Percentiles rank a stretch among this genome's conserved stretches.
Evolutionary conservation across 148 eudicot genomes (phyloP).

Genomic region (Amaranthus palmeri): DNA sequence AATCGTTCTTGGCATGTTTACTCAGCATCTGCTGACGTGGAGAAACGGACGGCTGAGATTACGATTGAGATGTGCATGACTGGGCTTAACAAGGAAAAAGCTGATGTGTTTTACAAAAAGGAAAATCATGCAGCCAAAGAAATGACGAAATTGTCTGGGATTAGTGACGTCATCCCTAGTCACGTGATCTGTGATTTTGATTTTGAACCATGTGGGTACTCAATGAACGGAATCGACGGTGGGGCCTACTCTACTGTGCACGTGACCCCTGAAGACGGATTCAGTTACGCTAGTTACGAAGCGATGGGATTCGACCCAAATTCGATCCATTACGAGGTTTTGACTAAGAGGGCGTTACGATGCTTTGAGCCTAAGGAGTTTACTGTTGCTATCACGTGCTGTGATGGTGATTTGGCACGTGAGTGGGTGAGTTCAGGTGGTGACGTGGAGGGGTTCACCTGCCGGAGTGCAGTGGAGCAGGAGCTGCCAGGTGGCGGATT

Average conservation of each 20-base stretch:
- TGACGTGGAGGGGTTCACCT: conserved; percentile 24
- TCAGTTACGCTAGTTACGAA: conserved; percentile 61
- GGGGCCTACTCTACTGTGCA: conserved; percentile 46
- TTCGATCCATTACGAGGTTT: conserved; percentile 11
- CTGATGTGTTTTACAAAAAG: conserved; percentile 34
- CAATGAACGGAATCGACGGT: conserved; percentile 50
- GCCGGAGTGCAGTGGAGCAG: conserved; percentile 23
- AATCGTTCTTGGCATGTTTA: conserved; percentile 44
- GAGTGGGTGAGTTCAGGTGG: conserved; percentile 21
- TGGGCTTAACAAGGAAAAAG: conserved; percentile 31
- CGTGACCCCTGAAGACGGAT: conserved; percentile 55
- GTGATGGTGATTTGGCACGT: conserved; percentile 10
- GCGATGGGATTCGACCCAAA: conserved; percentile 42
- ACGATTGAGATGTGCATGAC: conserved; percentile 54
- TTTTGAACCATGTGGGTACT: conserved; percentile 58
- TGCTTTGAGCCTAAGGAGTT: conserved; percentile 46
- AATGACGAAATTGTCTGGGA: conserved; percentile 44
- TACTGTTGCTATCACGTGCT: conserved; percentile 34
- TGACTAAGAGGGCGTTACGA: conserved; percentile 36
- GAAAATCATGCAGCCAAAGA: conserved; percentile 16
- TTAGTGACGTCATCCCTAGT: conserved; percentile 35
- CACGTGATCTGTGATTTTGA: conserved; percentile 48
- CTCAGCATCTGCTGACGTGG: conserved; percentile 17
- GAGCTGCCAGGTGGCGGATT: conserved; percentile 21
- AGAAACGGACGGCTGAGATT: conserved; percentile 13